Evolutionary conservation across 495 filamentous ascomycete species (phyloP), one percentile per base, ranked within the genome.

Genomic region (Xylaria castorea): DNA sequence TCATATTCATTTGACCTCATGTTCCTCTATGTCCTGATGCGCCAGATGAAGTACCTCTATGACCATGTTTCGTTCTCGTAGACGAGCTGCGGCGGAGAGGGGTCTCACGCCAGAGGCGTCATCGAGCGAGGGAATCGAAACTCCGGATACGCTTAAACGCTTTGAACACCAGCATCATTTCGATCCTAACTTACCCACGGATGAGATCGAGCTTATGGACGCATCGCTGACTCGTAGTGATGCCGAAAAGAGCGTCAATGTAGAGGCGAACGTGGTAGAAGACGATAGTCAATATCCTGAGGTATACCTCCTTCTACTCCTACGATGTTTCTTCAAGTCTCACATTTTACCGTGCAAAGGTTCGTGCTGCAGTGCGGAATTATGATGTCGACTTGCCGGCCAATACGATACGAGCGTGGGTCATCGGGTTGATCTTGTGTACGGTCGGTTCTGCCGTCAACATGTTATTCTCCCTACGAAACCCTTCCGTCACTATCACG

Each of bases 261-360:
- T 91, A 65, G 87, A 89, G 57, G 82, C 87, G 58, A 87, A 88
- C 44, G 75, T 92, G 27, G 79, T 90, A 48, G 85, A 86, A 68
- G 90, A 93, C 53, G 87, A 93, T 75, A 92, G 90, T 27, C 90
- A 90, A 22, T 93, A 93, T 72, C 89, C 90, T 51, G 89, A 92
- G 81, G 91, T 89, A 80, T 72, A 79, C 70, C 61, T 74, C 73
- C 64, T 74, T 73, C 64, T 76, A 75, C 16, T 78, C 77, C 25
- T 72, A 73, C 22, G 30, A 44, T 66, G n/a, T 71, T 25, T 44
- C 5, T 27, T 42, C 20, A 36, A 69, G 81, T 0, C 82, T 78
- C 36, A 77, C 81, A 25, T 80, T 82, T 16, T 84, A 82, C 4
- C 53, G 74, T 44, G 46, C 38, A 40, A 64, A 93, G 84, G 91